phyloP scores from a whole-genome alignment of 129 eudicot species.

The Kitagawia praeruptora region DNA sequence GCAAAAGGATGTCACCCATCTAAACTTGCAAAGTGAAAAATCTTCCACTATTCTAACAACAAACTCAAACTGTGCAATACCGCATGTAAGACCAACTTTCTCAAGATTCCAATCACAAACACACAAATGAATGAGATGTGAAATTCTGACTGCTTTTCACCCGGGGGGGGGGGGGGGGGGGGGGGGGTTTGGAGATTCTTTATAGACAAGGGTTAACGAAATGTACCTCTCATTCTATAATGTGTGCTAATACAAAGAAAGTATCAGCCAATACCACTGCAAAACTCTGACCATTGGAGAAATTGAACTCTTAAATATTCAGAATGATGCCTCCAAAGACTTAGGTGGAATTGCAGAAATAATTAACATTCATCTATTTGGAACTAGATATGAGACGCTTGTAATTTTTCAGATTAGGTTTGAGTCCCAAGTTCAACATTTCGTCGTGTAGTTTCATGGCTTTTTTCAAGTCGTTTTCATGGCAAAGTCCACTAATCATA shows the following conservation, averaged over 20 bases:
- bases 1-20: not conserved
- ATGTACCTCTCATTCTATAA: not conserved
- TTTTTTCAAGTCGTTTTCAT: constrained; percentile 44
- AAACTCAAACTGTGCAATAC: not conserved
- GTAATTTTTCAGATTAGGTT: constrained; percentile 47
- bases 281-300: not conserved
- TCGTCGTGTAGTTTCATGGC: constrained; percentile 86
- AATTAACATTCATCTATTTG: constrained; percentile 13
- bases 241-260: not conserved
- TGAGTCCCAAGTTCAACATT: constrained; percentile 69
- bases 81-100: not conserved
- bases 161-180: too few species aligned
- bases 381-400: constrained; percentile 57
- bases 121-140: not conserved
- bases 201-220: not conserved
- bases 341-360: not conserved
- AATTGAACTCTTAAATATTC: not conserved
- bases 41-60: not conserved
- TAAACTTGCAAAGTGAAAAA: not conserved
- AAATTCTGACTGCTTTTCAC: not conserved
- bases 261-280: not conserved
- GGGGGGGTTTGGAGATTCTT: not conserved
- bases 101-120: not conserved
- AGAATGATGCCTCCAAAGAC: not conserved
- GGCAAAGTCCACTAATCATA: constrained; percentile 59